A percentile compares a stretch with the other conserved stretches of the same genome.
phyloP scores from a whole-genome alignment of 73 alveolate species.

The Symbiodinium natans region DNA sequence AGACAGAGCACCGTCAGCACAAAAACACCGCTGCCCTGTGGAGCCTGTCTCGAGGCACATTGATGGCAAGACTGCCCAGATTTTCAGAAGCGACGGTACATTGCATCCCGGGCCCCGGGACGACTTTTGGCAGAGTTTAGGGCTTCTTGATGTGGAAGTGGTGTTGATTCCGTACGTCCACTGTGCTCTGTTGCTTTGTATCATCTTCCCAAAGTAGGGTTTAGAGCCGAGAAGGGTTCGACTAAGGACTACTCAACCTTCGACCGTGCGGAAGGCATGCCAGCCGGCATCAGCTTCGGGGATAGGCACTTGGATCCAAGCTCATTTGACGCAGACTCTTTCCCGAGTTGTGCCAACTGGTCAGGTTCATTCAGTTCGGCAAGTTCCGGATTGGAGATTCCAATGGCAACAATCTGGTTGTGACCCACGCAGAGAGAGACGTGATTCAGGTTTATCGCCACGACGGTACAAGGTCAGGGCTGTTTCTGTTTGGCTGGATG shows the following conservation, averaged over 20 bases:
- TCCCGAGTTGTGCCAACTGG: not conserved
- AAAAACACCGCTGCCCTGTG: not conserved
- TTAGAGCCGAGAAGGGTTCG: not conserved
- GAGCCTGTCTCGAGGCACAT: not conserved
- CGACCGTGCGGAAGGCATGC: not conserved
- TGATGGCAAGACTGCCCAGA: not conserved
- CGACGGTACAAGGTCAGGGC: not conserved
- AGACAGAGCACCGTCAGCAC: not conserved
- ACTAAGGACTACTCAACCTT: not conserved
- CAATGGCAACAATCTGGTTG: not conserved
- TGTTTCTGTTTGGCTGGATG: not conserved
- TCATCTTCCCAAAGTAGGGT: not conserved
- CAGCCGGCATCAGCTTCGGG: slow-evolving; percentile 13
- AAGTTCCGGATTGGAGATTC: not conserved
- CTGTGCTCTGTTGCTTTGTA: not conserved
- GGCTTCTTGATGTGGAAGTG: not conserved
- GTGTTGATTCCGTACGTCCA: not conserved
- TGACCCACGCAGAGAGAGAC: not conserved
- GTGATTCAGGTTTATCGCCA: not conserved
- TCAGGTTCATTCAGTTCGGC: slow-evolving; percentile 13
- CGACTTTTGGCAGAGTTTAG: not conserved
- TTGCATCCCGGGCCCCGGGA: not conserved
- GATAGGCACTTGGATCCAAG: not conserved
- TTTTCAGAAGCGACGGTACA: not conserved
- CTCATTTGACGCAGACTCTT: not conserved